Percentiles rank a stretch among this genome's conserved stretches.
phyloP scores from a whole-genome alignment of 345 rosid genomes.

The Noccaea bulbosa region DNA sequence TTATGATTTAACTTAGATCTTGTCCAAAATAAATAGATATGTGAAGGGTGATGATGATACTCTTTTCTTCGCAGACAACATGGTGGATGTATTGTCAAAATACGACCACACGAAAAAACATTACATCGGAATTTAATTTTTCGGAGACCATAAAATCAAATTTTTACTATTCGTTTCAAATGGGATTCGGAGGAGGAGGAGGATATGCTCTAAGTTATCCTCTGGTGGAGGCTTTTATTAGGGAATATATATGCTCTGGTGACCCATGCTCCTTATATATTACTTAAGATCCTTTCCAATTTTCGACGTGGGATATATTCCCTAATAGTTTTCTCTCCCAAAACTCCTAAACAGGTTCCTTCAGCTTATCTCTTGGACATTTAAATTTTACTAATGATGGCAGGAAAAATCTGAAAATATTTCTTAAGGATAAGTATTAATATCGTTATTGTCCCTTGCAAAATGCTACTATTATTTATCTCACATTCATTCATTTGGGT shows the following conservation, averaged over 20 bases:
- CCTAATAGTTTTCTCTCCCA: conserved; percentile 52
- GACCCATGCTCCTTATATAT: too few species aligned
- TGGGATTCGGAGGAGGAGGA: conserved; percentile 78
- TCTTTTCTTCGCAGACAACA: conserved; percentile 54
- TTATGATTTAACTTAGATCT: conserved; percentile 9
- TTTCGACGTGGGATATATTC: too few species aligned
- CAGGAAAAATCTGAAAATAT: background rate
- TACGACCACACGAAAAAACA: conserved; percentile 57
- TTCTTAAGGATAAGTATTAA: background rate
- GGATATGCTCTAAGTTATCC: conserved; percentile 73
- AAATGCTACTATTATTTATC: background rate
- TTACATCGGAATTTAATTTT: conserved; percentile 56
- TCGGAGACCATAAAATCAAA: conserved; percentile 54
- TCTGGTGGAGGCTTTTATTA: conserved; percentile 48
- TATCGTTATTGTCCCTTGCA: background rate
- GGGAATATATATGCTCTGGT: conserved; percentile 48
- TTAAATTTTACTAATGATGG: background rate
- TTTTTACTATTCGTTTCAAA: conserved; percentile 48
- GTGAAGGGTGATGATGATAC: conserved; percentile 67
- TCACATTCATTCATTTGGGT: background rate
- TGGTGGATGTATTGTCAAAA: conserved; percentile 49
- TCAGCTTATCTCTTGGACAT: conserved; percentile 1
- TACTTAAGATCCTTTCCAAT: too few species aligned
- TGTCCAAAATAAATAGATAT: conserved; percentile 41
- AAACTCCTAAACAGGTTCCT: conserved; percentile 46